Evolutionary conservation across 768 basidiomycete genomes (phyloP).

Genomic region (Heimioporus sp.): DNA sequence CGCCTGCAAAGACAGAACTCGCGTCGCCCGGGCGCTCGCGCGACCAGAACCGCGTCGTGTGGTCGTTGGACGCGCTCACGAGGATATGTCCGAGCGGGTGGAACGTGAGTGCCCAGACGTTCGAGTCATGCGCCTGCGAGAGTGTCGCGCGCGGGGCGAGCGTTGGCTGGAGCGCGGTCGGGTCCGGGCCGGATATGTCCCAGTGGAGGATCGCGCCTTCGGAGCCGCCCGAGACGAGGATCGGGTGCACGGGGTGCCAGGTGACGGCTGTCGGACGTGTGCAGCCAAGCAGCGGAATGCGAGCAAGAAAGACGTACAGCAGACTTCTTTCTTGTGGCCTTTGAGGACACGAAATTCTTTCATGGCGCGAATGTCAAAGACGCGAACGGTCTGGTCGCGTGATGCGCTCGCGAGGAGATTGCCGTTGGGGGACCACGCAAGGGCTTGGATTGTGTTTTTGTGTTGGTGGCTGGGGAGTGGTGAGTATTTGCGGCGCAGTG

Average conservation of each 20-base stretch:
- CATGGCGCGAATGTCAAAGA: constrained; percentile 98
- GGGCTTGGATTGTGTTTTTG: constrained; percentile 94
- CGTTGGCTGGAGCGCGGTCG: constrained; percentile 32
- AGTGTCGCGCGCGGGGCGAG: constrained; percentile 42
- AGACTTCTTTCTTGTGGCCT: constrained; percentile 98
- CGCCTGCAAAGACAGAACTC: constrained; percentile 72
- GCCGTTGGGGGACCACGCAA: constrained; percentile 93
- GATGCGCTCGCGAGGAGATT: constrained; percentile 59
- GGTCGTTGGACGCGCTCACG: constrained; percentile 94
- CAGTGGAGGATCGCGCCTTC: constrained; percentile 95
- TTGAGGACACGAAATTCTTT: constrained; percentile 90
- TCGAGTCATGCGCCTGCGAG: constrained; percentile 96
- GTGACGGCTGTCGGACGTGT: constrained; percentile 61
- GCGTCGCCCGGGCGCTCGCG: constrained; percentile 86
- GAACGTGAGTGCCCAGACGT: constrained; percentile 94
- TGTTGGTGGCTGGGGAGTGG: constrained; percentile 73
- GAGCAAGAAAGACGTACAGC: constrained; percentile 57
- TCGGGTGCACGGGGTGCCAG: constrained; percentile 94
- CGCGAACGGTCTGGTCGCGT: constrained; percentile 89
- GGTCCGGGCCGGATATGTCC: constrained; percentile 72
- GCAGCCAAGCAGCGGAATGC: background rate
- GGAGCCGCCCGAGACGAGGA: constrained; percentile 91
- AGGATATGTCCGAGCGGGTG: constrained; percentile 96
- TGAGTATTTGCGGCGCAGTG: background rate
- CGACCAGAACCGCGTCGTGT: constrained; percentile 98